These are phyloP conservation scores for Aspergillus texensis DNA, from an alignment of 2,329 filamentous ascomycete genomes.

Conservation along the genomic window DNA sequence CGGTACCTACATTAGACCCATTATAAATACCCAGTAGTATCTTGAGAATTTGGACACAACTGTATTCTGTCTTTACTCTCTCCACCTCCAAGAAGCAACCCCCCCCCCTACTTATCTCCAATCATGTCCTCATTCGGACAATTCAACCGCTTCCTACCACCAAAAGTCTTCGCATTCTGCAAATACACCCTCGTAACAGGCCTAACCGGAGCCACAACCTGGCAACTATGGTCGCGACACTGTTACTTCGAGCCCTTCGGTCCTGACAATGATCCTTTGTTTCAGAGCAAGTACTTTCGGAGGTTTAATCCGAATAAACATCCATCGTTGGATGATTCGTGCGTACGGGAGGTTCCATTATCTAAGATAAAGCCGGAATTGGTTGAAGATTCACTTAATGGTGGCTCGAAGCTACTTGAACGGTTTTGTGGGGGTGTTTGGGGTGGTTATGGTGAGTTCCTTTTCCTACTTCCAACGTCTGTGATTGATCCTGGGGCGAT, in stretches of 20 bases:
- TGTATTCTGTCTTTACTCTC: no score
- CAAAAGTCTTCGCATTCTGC: no score
- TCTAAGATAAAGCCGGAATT: background rate
- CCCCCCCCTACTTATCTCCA: no score
- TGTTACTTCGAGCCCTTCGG: conserved; percentile 7
- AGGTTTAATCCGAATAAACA: background rate
- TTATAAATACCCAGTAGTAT: no score
- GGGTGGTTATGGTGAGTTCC: conserved; percentile 5
- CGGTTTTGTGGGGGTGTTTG: conserved; percentile 2
- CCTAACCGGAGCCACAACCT: background rate
- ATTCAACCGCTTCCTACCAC: no score
- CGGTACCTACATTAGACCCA: no score
- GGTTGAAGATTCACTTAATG: background rate
- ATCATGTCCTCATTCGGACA: no score
- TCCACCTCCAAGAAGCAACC: no score
- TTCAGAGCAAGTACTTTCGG: background rate
- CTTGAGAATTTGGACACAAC: no score
- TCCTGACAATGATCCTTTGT: background rate
- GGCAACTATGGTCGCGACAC: background rate
- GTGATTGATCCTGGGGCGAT: rapidly evolving
- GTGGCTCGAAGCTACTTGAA: background rate
- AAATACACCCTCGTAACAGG: no score
- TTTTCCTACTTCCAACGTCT: no score
- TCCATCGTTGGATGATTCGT: conserved; percentile 1
- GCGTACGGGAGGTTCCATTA: background rate